phyloP scores from a whole-genome alignment of 768 basidiomycete species.

The Tylopilus sp. region DNA sequence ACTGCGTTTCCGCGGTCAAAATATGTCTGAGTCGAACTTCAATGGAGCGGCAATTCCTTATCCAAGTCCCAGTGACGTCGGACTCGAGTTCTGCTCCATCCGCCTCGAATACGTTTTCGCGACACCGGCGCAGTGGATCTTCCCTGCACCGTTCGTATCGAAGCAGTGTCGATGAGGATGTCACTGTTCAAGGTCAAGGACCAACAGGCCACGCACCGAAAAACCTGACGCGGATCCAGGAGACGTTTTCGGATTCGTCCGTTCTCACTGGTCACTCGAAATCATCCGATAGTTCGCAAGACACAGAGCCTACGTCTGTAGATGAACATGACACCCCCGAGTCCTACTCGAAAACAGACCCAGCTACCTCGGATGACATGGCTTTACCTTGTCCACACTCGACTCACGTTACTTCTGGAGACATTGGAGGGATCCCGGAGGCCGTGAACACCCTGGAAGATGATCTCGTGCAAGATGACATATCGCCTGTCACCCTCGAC shows the following conservation, averaged over 20 bases:
- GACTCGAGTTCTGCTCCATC: conserved; percentile 43
- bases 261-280: conserved; percentile 41
- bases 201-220: conserved; percentile 24
- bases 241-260: conserved; percentile 51
- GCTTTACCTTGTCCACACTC: conserved; percentile 31
- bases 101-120: conserved; percentile 48
- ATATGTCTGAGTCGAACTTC: conserved; percentile 67
- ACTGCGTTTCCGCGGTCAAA: conserved; percentile 85
- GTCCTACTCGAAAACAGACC: conserved; percentile 29
- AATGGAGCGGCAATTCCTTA: conserved; percentile 60
- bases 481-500: conserved; percentile 45
- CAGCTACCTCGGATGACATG: conserved; percentile 19
- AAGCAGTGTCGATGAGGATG: conserved; percentile 48
- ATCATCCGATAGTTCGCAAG: conserved; percentile 43
- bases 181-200: conserved; percentile 53
- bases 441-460: conserved; percentile 43
- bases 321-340: conserved; percentile 39
- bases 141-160: conserved; percentile 37
- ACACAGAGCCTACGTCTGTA: conserved; percentile 48
- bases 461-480: conserved; percentile 50
- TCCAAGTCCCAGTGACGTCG: conserved; percentile 54
- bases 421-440: conserved; percentile 37
- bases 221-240: conserved; percentile 28
- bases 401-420: conserved; percentile 53
- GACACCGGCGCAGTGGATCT: conserved; percentile 37